Evolutionary conservation across 1,284 basidiomycete genomes (phyloP), one percentile per base, ranked within the genome.

Genomic region (Cutaneotrichosporon sp.): DNA sequence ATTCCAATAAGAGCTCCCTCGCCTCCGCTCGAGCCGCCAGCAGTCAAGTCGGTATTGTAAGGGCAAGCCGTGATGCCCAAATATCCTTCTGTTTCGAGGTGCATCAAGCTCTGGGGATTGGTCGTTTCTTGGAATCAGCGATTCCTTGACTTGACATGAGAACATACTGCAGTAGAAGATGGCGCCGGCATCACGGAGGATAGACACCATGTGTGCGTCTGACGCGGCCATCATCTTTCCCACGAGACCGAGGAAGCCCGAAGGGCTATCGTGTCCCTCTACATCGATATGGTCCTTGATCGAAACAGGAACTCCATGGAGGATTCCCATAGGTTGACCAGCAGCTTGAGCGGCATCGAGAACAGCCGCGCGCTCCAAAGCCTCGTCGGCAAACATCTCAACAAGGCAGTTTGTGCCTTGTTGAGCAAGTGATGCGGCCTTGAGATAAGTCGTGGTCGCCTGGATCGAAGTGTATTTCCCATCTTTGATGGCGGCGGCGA

Each of bases 1-100:
- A 85, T 76, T n/a, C 85, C 83, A 42, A 89, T 77, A 58, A 89
- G 76, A 5, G 87, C 87, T 50, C 86, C 85, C 76, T 90, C 88
- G 40, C 87, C 87, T 55, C 87, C 87, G 56, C 83, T 85, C 64
- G 84, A 85, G 18, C 87, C 87, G n/a, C 87, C 87, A 2, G 83
- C 74, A n/a, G 84, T 83, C 42, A 77, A 69, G 32, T 66, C 69
- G 1, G 69, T 62, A 69, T 79, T 78, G 71, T 69, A 70, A 16
- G 81, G 80, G 64, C 80, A 80, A 40, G 68, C 22, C 9, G 76
- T 80, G 10, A 65, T 66, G 34, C 79, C 80, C 61, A 72, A 76
- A 18, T 58, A 58, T 16, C 58, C 51, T 32, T 58, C 55, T 51
- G 58, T 65, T 58, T 69, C 65, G 18, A 69, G 62, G 58, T 66